phyloP scores from a whole-genome alignment of 2,329 filamentous ascomycete genomes.

The Colletotrichum godetiae region DNA sequence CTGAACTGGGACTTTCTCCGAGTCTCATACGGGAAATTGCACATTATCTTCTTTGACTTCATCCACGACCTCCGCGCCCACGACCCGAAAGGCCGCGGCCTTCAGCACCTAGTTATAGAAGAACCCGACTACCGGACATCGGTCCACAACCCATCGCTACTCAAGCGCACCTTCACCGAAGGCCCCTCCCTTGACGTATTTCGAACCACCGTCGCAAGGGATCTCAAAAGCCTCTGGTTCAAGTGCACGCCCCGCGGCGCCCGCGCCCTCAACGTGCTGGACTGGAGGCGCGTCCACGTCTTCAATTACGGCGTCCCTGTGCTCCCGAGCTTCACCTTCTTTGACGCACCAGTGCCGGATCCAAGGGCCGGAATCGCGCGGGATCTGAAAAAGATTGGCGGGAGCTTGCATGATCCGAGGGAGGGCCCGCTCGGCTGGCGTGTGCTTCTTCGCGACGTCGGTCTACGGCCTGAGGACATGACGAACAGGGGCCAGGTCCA shows the following conservation, averaged over 20 bases:
- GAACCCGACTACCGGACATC: not conserved
- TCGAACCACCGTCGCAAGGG: not conserved
- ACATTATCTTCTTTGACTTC: conserved; percentile 7
- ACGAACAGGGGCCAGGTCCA: not conserved
- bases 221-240: conserved; percentile 27
- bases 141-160: not conserved
- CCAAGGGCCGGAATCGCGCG: not conserved
- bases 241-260: not conserved
- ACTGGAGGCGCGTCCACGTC: not conserved
- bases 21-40: not conserved
- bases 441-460: not conserved
- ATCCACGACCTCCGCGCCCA: conserved; percentile 20
- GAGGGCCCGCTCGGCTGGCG: not conserved
- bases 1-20: conserved; percentile 16
- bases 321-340: conserved; percentile 19
- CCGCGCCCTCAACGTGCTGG: conserved; percentile 17
- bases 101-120: conserved; percentile 13
- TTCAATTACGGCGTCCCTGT: conserved; percentile 29
- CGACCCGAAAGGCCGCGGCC: conserved; percentile 8
- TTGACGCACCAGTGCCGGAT: conserved; percentile 9
- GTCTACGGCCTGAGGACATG: conserved; percentile 2
- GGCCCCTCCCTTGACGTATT: not conserved
- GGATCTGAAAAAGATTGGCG: not conserved
- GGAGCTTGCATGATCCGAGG: not conserved
- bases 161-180: not conserved